These are phyloP conservation scores for Solanum sparsipilum DNA, from an alignment of 257 asterid species.

Conservation along the genomic window DNA sequence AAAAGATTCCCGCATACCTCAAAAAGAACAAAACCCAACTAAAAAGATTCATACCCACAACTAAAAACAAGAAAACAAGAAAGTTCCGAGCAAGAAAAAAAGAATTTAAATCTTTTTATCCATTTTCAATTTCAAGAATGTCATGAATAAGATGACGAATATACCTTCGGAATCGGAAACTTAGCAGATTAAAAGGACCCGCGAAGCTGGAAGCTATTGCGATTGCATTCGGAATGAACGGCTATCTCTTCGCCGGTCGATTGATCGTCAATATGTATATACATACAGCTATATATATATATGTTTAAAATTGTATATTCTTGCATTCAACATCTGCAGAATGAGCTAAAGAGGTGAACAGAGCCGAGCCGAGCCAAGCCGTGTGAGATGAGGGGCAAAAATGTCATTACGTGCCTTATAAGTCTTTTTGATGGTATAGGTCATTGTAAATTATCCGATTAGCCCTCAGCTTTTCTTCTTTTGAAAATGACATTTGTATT, in stretches of 20 bases:
- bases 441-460: neutral
- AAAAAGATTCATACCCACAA: neutral
- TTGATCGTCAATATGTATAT: neutral
- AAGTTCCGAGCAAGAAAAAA: neutral
- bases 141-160: neutral
- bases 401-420: constrained; percentile 45
- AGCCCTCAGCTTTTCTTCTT: neutral
- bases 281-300: neutral
- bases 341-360: neutral
- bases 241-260: neutral
- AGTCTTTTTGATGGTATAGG: constrained; percentile 4
- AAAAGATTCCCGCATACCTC: neutral
- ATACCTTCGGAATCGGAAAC: constrained; percentile 12
- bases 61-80: neutral
- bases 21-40: neutral
- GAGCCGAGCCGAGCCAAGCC: neutral
- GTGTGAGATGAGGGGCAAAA: constrained; percentile 27
- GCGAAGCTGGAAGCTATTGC: neutral
- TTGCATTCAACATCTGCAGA: neutral
- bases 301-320: neutral
- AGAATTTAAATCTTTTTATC: neutral
- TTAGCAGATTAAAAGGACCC: neutral
- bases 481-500: neutral
- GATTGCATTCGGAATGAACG: neutral
- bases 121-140: neutral